Percentiles rank a stretch among this genome's conserved stretches.
phyloP scores from a whole-genome alignment of 495 filamentous ascomycete genomes.

The Tetracladium marchalianum region DNA sequence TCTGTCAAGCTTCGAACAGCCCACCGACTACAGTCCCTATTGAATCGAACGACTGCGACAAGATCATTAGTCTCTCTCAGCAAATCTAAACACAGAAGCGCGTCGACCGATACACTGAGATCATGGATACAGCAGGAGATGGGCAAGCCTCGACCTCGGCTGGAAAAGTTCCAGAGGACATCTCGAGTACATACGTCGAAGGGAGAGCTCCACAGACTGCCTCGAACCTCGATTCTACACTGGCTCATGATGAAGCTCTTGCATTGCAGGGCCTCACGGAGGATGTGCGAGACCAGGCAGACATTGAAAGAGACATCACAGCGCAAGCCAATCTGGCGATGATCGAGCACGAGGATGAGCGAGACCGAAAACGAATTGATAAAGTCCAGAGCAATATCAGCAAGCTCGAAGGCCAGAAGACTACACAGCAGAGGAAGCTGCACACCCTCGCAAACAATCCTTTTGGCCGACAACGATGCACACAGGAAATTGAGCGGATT shows the following conservation, averaged over 20 bases:
- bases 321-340: slow-evolving; percentile 66
- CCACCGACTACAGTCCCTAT: no score
- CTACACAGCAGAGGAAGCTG: slow-evolving; percentile 32
- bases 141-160: no score
- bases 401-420: slow-evolving; percentile 32
- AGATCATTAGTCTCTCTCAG: no score
- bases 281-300: slow-evolving; percentile 73
- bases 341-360: slow-evolving; percentile 74
- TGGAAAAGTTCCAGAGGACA: no score
- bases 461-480: slow-evolving; percentile 34
- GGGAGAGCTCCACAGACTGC: no score
- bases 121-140: no score
- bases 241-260: slow-evolving; percentile 25
- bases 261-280: slow-evolving; percentile 59
- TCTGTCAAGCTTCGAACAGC: no score
- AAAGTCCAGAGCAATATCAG: slow-evolving; percentile 56
- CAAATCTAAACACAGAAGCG: no score
- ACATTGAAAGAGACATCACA: slow-evolving; percentile 67
- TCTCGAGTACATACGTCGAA: no score
- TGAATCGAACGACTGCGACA: no score
- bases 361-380: slow-evolving; percentile 76
- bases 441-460: slow-evolving; percentile 28
- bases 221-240: not conserved
- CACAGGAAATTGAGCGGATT: slow-evolving; percentile 53
- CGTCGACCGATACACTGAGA: no score